These are phyloP conservation scores for Carex sylvatica DNA, from an alignment of 202 grass and related monocot species.

Conservation along the genomic window DNA sequence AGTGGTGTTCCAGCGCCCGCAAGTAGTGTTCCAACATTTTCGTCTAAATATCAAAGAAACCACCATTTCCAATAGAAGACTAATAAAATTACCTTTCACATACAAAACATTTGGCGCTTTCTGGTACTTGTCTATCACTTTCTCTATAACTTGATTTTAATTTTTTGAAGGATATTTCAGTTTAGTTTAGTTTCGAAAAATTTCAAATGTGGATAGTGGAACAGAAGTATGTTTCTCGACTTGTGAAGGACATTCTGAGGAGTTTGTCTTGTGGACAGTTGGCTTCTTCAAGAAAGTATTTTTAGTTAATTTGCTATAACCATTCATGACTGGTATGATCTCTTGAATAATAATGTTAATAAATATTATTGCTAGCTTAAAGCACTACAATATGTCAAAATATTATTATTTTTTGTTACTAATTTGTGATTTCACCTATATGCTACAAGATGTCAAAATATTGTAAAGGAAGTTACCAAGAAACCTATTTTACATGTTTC, in stretches of 20 bases:
- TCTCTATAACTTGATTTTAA: slow-evolving; percentile 17
- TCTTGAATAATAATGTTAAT: neutral
- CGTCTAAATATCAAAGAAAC: slow-evolving; percentile 17
- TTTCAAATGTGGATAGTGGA: slow-evolving; percentile 12
- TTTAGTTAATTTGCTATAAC: slow-evolving; percentile 2
- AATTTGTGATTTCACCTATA: neutral
- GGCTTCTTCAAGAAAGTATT: slow-evolving; percentile 22
- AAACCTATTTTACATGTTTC: neutral
- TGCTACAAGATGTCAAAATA: no score
- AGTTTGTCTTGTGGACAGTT: slow-evolving; percentile 21
- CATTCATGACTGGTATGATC: neutral
- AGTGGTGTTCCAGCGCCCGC: no score
- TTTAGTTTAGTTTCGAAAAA: slow-evolving; percentile 6
- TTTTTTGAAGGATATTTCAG: neutral
- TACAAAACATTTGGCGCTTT: slow-evolving; percentile 12
- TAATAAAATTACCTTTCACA: slow-evolving; percentile 24
- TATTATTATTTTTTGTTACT: neutral
- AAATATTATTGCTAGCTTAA: neutral
- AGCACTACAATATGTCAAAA: neutral
- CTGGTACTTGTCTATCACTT: neutral
- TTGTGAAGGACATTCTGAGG: neutral
- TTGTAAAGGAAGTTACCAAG: neutral
- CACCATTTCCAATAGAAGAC: neutral
- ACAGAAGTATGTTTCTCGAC: slow-evolving; percentile 15
- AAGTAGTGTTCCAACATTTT: slow-evolving; percentile 26